Conservation (phyloP, 192 early-diverging fungal species). For the Bifiguratus adelaidae region DNA sequence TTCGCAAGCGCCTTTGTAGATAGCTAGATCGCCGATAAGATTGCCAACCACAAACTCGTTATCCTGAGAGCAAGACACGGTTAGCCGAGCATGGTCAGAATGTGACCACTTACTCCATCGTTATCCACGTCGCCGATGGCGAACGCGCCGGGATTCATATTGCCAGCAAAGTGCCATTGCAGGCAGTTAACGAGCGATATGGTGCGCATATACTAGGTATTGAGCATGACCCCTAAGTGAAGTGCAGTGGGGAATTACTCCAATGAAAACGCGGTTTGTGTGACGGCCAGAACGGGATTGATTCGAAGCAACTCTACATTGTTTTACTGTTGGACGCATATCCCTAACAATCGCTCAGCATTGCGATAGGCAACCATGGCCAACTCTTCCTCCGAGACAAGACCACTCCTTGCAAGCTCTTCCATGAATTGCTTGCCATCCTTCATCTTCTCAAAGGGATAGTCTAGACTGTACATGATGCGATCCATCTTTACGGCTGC, state of each 20-base stretch:
- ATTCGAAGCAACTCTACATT: too few relatives aligned
- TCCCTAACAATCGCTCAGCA: background rate
- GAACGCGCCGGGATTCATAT: slow-evolving; percentile 47
- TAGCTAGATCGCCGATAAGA: slow-evolving; percentile 38
- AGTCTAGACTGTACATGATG: slow-evolving; percentile 1
- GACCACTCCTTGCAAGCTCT: background rate
- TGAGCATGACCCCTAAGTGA: too few relatives aligned
- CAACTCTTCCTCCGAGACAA: background rate
- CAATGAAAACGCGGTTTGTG: too few relatives aligned
- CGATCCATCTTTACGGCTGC: background rate
- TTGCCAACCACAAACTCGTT: slow-evolving; percentile 53
- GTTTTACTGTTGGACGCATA: background rate
- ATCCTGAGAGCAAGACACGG: too few relatives aligned
- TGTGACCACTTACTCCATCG: slow-evolving; percentile 24
- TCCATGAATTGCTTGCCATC: background rate
- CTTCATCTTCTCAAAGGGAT: background rate
- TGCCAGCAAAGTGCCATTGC: slow-evolving; percentile 38
- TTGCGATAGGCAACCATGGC: background rate
- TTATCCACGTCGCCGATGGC: slow-evolving; percentile 46
- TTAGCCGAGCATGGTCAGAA: too few relatives aligned
- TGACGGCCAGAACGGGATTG: too few relatives aligned
- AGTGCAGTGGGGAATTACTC: too few relatives aligned
- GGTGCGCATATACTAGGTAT: too few relatives aligned
- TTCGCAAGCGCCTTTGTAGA: slow-evolving; percentile 39
- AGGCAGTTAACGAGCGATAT: slow-evolving; percentile 43